Evolutionary conservation across 2,329 filamentous ascomycete species (phyloP).

Genomic region (Mariannaea sp.): DNA sequence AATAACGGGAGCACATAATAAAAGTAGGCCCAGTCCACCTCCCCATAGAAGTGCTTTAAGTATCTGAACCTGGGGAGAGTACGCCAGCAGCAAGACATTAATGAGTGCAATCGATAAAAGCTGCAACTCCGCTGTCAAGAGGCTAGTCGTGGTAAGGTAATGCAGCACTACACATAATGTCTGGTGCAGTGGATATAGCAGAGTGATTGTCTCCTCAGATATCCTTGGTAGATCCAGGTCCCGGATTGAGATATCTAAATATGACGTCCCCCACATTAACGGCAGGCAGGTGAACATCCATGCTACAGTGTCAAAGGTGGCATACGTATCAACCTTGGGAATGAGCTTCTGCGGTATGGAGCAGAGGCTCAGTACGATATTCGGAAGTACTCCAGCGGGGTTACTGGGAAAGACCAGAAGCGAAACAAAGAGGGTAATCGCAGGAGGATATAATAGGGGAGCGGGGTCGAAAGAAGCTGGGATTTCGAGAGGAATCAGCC

Average conservation of each 20-base stretch:
- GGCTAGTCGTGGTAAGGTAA: slow-evolving; percentile 84
- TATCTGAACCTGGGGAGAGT: slow-evolving; percentile 82
- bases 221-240: slow-evolving; percentile 43
- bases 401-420: slow-evolving; percentile 71
- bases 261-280: slow-evolving; percentile 46
- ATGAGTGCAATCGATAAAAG: slow-evolving; percentile 82
- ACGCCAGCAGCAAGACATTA: slow-evolving; percentile 76
- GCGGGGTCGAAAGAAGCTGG: slow-evolving; percentile 88
- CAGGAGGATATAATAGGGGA: slow-evolving; percentile 82
- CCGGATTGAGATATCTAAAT: slow-evolving; percentile 38
- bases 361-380: slow-evolving; percentile 79
- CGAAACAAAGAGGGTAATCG: slow-evolving; percentile 76
- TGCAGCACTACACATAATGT: slow-evolving; percentile 74
- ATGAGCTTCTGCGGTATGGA: slow-evolving; percentile 76
- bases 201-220: slow-evolving; percentile 61
- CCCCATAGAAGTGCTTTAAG: slow-evolving; percentile 85
- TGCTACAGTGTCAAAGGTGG: slow-evolving; percentile 70
- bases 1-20: slow-evolving; percentile 74
- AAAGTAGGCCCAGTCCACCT: slow-evolving; percentile 76
- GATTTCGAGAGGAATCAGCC: slow-evolving; percentile 54
- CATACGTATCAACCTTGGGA: slow-evolving; percentile 62
- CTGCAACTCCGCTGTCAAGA: slow-evolving; percentile 85
- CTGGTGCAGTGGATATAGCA: slow-evolving; percentile 84
- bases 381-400: slow-evolving; percentile 69
- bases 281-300: slow-evolving; percentile 80